Conservation (phyloP, 2,329 filamentous ascomycete genomes). For the Blastomyces parvus region DNA sequence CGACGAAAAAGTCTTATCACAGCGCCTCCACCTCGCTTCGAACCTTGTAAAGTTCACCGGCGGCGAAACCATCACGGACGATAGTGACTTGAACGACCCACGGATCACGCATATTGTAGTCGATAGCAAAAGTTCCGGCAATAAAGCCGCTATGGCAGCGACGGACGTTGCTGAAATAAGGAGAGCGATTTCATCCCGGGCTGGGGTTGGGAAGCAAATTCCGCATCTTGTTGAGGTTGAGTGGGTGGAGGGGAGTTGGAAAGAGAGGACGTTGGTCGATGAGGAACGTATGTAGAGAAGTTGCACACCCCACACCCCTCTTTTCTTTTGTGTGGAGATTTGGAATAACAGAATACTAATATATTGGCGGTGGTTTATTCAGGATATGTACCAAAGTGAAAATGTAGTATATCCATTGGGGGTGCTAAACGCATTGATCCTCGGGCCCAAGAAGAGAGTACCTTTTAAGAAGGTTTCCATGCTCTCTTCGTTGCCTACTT, state of each 20-base stretch:
- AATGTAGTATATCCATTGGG: too few relatives aligned
- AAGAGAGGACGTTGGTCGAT: constrained; percentile 65
- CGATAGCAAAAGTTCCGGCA: constrained; percentile 35
- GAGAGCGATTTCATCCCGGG: constrained; percentile 20
- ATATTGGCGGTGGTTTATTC: background rate
- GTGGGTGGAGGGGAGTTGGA: constrained; percentile 78
- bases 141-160: constrained; percentile 39
- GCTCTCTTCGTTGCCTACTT: background rate
- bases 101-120: constrained; percentile 66
- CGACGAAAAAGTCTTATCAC: constrained; percentile 6
- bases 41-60: constrained; percentile 61
- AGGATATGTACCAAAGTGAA: background rate
- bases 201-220: constrained; percentile 37
- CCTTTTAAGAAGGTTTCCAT: background rate
- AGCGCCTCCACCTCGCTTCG: constrained; percentile 38
- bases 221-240: constrained; percentile 58
- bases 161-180: constrained; percentile 36
- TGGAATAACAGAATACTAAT: background rate
- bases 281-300: constrained; percentile 50
- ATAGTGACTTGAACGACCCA: constrained; percentile 38
- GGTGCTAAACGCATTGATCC: background rate
- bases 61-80: constrained; percentile 43
- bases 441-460: too few relatives aligned
- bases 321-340: background rate
- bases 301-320: background rate